Conservation (phyloP, 2,329 filamentous ascomycete genomes). For the Pseudogymnoascus sp. region DNA sequence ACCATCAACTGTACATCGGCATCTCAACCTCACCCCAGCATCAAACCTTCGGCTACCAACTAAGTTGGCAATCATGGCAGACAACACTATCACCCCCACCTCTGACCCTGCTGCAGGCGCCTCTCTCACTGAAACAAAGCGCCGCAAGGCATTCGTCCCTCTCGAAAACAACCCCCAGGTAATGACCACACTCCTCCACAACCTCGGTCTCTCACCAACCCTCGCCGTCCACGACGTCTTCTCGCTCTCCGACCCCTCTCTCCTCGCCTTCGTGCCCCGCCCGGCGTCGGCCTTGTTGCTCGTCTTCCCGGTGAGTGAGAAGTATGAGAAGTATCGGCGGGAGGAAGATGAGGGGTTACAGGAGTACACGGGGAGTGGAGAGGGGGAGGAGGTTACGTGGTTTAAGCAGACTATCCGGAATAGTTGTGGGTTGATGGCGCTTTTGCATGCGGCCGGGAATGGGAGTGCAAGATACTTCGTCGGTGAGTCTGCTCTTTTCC, state of each 20-base stretch:
- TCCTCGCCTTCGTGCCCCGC: conserved; percentile 79
- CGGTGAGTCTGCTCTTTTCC: conserved; percentile 31
- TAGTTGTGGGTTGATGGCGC: conserved; percentile 82
- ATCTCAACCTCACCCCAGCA: neutral
- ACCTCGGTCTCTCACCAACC: conserved; percentile 66
- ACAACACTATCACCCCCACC: neutral
- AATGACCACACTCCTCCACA: conserved; percentile 74
- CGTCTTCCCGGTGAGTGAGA: conserved; percentile 76
- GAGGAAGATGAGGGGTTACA: conserved; percentile 59
- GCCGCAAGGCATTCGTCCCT: conserved; percentile 1
- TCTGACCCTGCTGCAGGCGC: neutral
- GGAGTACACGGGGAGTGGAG: conserved; percentile 61
- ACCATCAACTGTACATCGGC: neutral
- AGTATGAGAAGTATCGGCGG: conserved; percentile 69
- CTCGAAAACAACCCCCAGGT: conserved; percentile 64
- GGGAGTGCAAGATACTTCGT: conserved; percentile 60
- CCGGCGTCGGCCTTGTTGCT: conserved; percentile 83
- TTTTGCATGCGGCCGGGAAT: conserved; percentile 77
- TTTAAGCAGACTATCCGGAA: conserved; percentile 93
- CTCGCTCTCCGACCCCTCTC: conserved; percentile 75
- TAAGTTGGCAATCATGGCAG: neutral
- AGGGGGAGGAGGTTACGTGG: conserved; percentile 74
- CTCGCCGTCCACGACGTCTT: conserved; percentile 86
- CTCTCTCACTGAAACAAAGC: neutral
- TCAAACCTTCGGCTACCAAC: neutral